Evolutionary conservation across 225 moss, liverwort and hornwort species (phyloP), one percentile per base, ranked within the genome.

Genomic region (Asterella californica): DNA sequence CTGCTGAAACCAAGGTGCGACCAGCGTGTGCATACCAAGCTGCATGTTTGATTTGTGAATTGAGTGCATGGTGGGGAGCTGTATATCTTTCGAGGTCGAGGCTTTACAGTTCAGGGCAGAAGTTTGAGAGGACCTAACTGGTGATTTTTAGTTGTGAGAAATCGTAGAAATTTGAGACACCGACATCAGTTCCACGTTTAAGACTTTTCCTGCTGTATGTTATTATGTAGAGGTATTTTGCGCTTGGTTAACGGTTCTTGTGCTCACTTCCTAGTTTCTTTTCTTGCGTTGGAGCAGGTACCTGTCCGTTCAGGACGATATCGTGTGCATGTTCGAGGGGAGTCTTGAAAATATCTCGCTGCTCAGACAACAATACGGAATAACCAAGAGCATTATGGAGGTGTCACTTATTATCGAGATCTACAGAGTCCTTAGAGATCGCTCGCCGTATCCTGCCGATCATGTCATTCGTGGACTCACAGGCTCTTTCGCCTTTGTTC

Each of bases 321-420:
- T 97, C 6, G 90, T 86, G 84, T 94, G 94, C 76, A 93, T 92
- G 90, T 97, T 94, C 79, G 89, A 89, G 70, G 97, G 97, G 32
- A 86, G 86, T 49, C 83, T 97, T 57, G 92, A 97, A 82, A 97
- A 97, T 78, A 82, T 94, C 9, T 81, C 97, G 15, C 78, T 77
- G 73, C 84, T 97, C 75, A 91, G 91, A 55, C 94, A 97, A 61
- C 87, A 84, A 32, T 97, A 97, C 80, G 97, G 97, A 14, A 79
- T 94, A 42, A 88, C 85, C 18, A 90, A 88, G 84, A 62, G 32
- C 49, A 86, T 89, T 15, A 83, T 85, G 32, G 97, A 97, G 86
- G 91, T 92, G 52, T 74, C 87, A 18, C 84, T 97, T 9, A 91
- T 97, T 60, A 94, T 93, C 46, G 97, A 97, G 70, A 93, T 97